Evolutionary conservation across 805 yeast species (phyloP).

Genomic region (Metschnikowia santaceciliae): DNA sequence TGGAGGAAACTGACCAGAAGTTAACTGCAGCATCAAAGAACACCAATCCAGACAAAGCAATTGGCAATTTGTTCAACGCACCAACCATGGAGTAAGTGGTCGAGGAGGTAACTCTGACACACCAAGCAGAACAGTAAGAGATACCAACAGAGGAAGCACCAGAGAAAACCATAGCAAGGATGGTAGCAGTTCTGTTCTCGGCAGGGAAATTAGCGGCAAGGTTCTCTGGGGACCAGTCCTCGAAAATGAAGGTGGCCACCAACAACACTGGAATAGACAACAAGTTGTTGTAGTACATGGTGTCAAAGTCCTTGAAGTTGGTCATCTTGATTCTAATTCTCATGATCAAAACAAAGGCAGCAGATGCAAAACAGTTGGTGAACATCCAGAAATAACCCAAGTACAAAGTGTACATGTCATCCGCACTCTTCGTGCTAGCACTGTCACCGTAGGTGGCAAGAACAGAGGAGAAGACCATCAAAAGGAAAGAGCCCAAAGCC

Average conservation of each 20-base stretch:
- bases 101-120: conserved; percentile 97
- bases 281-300: conserved; percentile 95
- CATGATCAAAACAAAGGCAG: conserved; percentile 89
- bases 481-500: conserved; percentile 82
- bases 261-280: conserved; percentile 87
- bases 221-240: conserved; percentile 90
- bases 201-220: conserved; percentile 74
- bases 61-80: conserved; percentile 96
- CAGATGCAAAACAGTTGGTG: conserved; percentile 88
- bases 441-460: conserved; percentile 91
- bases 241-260: conserved; percentile 68
- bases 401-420: conserved; percentile 44
- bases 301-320: conserved; percentile 93
- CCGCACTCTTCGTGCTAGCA: conserved; percentile 35
- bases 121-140: conserved; percentile 99
- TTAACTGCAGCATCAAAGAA: conserved; percentile 95
- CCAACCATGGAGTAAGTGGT: conserved; percentile 99
- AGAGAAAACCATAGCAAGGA: conserved; percentile 82
- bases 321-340: conserved; percentile 97
- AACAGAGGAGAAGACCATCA: conserved; percentile 94
- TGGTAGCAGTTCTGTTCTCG: conserved; percentile 61
- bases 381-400: conserved; percentile 97
- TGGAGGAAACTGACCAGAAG: conserved; percentile 86
- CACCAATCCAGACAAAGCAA: conserved; percentile 89
- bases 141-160: conserved; percentile 96